These are phyloP conservation scores for Fremontodendron californicum DNA, from an alignment of 345 rosid species.

Conservation along the genomic window DNA sequence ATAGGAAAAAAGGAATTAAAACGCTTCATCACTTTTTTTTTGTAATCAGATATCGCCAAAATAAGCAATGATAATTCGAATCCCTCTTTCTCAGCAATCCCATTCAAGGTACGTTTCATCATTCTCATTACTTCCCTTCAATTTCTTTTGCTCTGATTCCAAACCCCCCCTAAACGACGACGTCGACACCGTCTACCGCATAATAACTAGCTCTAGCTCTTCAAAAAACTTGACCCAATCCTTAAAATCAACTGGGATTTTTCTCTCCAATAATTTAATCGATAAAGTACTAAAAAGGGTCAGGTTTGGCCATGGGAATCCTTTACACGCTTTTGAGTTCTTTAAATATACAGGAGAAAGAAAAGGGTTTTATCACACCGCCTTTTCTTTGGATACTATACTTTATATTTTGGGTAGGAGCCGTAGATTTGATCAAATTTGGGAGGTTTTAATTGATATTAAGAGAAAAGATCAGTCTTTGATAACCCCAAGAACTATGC, in stretches of 20 bases:
- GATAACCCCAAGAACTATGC: conserved; percentile 63
- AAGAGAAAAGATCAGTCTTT: conserved; percentile 58
- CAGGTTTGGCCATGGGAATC: conserved; percentile 82
- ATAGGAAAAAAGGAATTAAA: neutral
- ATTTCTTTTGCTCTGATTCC: conserved; percentile 16
- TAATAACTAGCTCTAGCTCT: conserved; percentile 35
- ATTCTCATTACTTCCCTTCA: conserved; percentile 24
- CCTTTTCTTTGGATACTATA: conserved; percentile 68
- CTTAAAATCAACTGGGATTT: conserved; percentile 43
- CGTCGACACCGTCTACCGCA: conserved; percentile 29
- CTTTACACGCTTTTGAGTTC: conserved; percentile 65
- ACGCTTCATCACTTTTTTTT: neutral
- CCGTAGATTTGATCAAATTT: conserved; percentile 59
- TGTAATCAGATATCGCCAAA: too few relatives aligned
- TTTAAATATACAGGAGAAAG: conserved; percentile 38
- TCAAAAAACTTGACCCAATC: conserved; percentile 36
- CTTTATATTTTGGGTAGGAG: conserved; percentile 74
- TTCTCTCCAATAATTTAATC: conserved; percentile 60
- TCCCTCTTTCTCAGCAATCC: neutral
- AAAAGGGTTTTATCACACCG: conserved; percentile 65
- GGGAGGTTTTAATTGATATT: conserved; percentile 64
- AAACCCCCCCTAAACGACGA: conserved; percentile 22
- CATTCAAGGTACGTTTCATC: conserved; percentile 9
- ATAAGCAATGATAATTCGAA: neutral
- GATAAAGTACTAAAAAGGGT: conserved; percentile 66